These are phyloP conservation scores for Penium margaritaceum DNA, from an alignment of 139 green algal genomes.

Conservation along the genomic window DNA sequence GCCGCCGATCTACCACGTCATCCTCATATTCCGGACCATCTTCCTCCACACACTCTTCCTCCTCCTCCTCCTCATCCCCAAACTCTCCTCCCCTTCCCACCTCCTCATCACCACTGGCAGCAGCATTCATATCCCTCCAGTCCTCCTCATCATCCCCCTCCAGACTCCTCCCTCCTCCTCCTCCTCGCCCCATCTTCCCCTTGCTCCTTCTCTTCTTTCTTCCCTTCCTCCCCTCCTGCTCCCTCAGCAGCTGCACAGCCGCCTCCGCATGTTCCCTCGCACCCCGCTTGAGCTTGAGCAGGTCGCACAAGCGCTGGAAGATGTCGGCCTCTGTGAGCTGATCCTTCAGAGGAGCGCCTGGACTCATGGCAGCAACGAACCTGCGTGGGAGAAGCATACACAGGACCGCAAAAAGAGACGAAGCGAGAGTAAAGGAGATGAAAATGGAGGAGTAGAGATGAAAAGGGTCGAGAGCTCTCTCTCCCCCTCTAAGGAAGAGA, in stretches of 20 bases:
- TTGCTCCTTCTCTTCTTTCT: neutral
- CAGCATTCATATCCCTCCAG: neutral
- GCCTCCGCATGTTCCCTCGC: neutral
- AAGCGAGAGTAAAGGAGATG: neutral
- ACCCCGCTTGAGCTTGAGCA: neutral
- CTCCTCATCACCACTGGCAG: neutral
- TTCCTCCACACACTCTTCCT: neutral
- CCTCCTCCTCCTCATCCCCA: neutral
- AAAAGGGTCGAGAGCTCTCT: too few relatives aligned
- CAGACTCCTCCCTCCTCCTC: neutral
- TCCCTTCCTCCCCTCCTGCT: neutral
- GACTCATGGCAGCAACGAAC: neutral
- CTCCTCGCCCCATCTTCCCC: conserved; percentile 1
- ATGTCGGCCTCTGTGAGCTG: neutral
- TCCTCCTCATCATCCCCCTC: neutral
- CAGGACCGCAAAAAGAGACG: neutral
- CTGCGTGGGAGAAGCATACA: too few relatives aligned
- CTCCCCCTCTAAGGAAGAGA: too few relatives aligned
- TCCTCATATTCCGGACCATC: neutral
- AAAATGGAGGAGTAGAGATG: too few relatives aligned
- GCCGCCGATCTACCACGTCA: neutral
- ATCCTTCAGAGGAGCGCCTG: neutral
- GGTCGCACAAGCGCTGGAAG: conserved; percentile 5
- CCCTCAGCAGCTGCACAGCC: neutral
- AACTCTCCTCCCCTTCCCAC: neutral